A percentile compares a stretch with the other conserved stretches of the same genome.
Conservation (phyloP, 805 yeast species). For the Wickerhamiella sergipiensis region DNA sequence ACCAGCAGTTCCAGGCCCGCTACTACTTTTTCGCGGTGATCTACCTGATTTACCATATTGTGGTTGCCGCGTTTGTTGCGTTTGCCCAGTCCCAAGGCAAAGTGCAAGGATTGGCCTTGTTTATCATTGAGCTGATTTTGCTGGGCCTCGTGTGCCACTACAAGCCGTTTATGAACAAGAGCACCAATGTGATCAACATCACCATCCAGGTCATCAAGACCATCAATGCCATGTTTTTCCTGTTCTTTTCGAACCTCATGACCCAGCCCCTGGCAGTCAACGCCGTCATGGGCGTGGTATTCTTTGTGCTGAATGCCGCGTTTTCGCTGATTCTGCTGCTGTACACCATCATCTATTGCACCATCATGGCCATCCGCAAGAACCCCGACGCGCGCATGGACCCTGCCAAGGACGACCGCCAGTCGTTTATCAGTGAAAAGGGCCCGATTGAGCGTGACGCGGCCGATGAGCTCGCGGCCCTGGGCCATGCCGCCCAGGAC, state of each 20-base stretch:
- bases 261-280: constrained; percentile 67
- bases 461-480: constrained; percentile 40
- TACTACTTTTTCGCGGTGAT: constrained; percentile 76
- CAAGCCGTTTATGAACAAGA: constrained; percentile 68
- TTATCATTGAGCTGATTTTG: constrained; percentile 61
- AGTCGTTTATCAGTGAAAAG: constrained; percentile 44
- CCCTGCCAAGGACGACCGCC: constrained; percentile 84
- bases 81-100: constrained; percentile 72
- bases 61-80: constrained; percentile 61
- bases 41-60: constrained; percentile 42
- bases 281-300: constrained; percentile 84
- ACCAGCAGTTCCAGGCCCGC: constrained; percentile 74
- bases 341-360: constrained; percentile 51
- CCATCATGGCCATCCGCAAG: constrained; percentile 53
- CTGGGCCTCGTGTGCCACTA: constrained; percentile 46
- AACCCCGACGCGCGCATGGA: constrained; percentile 83
- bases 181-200: constrained; percentile 68
- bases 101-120: constrained; percentile 64
- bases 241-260: constrained; percentile 75
- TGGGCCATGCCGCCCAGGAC: constrained; percentile 73
- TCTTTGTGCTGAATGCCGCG: constrained; percentile 80
- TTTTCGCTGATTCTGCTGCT: constrained; percentile 64
- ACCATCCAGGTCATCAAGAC: constrained; percentile 58
- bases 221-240: constrained; percentile 68
- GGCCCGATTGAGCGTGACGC: constrained; percentile 28